Percentiles rank a stretch among this genome's conserved stretches.
phyloP scores from a whole-genome alignment of 2,329 filamentous ascomycete genomes.

The Chaetomiaceae sp. region DNA sequence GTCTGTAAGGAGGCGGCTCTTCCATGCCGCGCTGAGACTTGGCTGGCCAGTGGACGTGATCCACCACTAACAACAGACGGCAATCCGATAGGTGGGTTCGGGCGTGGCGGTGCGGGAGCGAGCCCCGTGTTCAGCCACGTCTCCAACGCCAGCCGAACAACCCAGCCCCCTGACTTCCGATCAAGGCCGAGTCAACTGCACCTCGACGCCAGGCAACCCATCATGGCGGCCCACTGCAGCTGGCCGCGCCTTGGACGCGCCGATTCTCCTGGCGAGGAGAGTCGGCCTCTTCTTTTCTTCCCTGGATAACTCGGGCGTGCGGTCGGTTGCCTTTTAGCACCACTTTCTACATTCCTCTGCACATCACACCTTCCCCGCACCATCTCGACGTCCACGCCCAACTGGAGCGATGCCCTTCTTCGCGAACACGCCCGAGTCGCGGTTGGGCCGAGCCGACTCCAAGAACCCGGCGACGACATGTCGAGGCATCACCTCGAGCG shows the following conservation, averaged over 20 bases:
- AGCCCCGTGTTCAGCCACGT: background rate
- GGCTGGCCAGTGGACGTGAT: too few species aligned
- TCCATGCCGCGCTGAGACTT: too few species aligned
- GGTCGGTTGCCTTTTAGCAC: background rate
- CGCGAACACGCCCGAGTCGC: slow-evolving; percentile 71
- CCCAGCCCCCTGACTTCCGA: slow-evolving; percentile 9
- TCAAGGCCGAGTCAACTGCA: slow-evolving; percentile 6
- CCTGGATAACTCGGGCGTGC: background rate
- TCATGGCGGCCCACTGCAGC: slow-evolving; percentile 14
- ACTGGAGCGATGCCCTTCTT: slow-evolving; percentile 67
- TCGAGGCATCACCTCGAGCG: slow-evolving; percentile 74
- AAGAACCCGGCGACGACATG: slow-evolving; percentile 80
- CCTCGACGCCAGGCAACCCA: slow-evolving; percentile 6
- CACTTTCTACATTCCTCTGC: background rate
- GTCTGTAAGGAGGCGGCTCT: too few species aligned
- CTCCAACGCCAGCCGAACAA: background rate
- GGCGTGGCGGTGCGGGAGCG: background rate
- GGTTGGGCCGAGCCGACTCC: slow-evolving; percentile 73
- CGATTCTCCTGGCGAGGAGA: slow-evolving; percentile 2
- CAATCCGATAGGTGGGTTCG: slow-evolving; percentile 19
- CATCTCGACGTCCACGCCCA: too few species aligned
- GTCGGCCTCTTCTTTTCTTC: background rate
- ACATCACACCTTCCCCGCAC: too few species aligned
- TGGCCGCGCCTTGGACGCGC: slow-evolving; percentile 1
- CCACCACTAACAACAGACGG: too few species aligned